A percentile compares a stretch with the other conserved stretches of the same genome.
These are phyloP conservation scores for Pleurotus tuoliensis DNA, from an alignment of 768 basidiomycete species.

Conservation along the genomic window DNA sequence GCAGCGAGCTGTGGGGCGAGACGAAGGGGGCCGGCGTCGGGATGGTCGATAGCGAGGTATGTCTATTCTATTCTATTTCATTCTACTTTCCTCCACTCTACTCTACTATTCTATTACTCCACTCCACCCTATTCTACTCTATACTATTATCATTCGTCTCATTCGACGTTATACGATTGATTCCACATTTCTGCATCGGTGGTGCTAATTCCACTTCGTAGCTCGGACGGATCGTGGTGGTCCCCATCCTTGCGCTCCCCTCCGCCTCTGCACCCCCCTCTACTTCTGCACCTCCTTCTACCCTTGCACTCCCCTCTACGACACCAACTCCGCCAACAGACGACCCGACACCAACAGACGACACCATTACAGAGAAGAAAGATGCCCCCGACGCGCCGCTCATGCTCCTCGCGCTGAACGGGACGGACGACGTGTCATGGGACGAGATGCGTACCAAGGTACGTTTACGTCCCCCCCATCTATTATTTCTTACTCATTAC, in stretches of 20 bases:
- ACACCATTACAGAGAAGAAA: no score
- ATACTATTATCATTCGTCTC: no score
- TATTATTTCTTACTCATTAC: not conserved
- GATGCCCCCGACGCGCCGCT: constrained; percentile 38
- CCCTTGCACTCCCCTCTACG: not conserved
- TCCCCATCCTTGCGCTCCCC: constrained; percentile 50
- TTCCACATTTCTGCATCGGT: not conserved
- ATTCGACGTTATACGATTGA: no score
- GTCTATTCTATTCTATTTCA: constrained; percentile 9
- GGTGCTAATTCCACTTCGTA: constrained; percentile 22
- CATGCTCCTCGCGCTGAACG: constrained; percentile 68
- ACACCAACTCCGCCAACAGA: constrained; percentile 8
- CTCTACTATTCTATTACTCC: no score
- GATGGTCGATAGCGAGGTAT: constrained; percentile 78
- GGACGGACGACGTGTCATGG: constrained; percentile 61
- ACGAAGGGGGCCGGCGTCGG: constrained; percentile 60
- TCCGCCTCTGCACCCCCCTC: not conserved
- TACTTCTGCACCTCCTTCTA: not conserved
- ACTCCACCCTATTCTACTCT: no score
- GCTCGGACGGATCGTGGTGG: constrained; percentile 69
- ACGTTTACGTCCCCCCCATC: constrained; percentile 10
- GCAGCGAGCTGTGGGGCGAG: constrained; percentile 77
- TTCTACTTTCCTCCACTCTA: no score
- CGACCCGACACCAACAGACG: not conserved
- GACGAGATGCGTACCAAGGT: constrained; percentile 63